Conservation (phyloP, 495 filamentous ascomycete species). For the Alectoria sarmentosa region DNA sequence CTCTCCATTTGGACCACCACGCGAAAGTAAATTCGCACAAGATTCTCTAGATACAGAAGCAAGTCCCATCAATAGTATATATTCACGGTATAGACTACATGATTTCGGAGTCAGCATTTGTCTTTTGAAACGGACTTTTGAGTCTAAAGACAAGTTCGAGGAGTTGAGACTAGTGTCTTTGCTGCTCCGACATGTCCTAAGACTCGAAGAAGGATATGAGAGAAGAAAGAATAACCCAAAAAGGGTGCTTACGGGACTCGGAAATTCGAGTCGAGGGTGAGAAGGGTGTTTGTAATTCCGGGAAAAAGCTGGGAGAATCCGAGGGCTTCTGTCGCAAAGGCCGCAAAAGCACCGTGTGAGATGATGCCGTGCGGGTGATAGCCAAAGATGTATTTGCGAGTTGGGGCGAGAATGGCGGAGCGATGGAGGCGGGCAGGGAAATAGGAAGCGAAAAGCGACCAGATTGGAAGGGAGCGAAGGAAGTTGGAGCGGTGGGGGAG, state of each 20-base stretch:
- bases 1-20: constrained; percentile 67
- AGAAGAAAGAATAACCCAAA: background rate
- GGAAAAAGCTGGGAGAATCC: constrained; percentile 88
- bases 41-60: constrained; percentile 85
- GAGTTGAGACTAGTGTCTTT: too few species aligned
- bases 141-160: too few species aligned
- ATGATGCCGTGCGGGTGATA: constrained; percentile 98
- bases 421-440: constrained; percentile 86
- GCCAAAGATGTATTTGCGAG: constrained; percentile 94
- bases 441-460: constrained; percentile 87
- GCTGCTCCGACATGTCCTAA: too few species aligned
- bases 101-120: background rate
- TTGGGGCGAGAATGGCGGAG: constrained; percentile 63
- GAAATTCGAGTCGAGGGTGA: constrained; percentile 90
- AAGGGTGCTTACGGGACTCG: too few species aligned
- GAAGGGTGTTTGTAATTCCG: constrained; percentile 85
- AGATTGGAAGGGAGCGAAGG: constrained; percentile 65
- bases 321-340: constrained; percentile 84
- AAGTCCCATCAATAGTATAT: constrained; percentile 76
- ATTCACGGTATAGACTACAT: constrained; percentile 61
- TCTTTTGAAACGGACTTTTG: too few species aligned
- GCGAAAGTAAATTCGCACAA: constrained; percentile 76
- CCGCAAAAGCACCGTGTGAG: constrained; percentile 86
- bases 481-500: constrained; percentile 66
- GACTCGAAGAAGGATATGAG: background rate